Percentiles rank a stretch among this genome's conserved stretches.
These are phyloP conservation scores for Pseudogymnoascus sp. DNA, from an alignment of 2,329 filamentous ascomycete species.

Conservation along the genomic window DNA sequence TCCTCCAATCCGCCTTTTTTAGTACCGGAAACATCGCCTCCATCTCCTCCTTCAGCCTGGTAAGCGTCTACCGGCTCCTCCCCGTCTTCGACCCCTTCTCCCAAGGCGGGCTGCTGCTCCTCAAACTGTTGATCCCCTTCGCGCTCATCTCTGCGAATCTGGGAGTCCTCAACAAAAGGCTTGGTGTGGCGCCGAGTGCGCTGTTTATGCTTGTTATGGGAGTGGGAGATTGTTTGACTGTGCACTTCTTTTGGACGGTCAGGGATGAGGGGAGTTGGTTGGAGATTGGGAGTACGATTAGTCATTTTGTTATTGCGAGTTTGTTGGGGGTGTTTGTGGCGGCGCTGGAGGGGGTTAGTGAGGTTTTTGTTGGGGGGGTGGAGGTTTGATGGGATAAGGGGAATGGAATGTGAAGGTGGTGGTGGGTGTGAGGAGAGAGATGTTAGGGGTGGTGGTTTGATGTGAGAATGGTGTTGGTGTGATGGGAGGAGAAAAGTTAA, in stretches of 20 bases:
- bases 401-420: not conserved
- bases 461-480: not conserved
- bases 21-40: slow-evolving; percentile 94
- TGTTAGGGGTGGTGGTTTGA: not conserved
- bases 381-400: slow-evolving; percentile 41
- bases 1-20: slow-evolving; percentile 95
- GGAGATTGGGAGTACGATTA: slow-evolving; percentile 95
- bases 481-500: not conserved
- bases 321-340: slow-evolving; percentile 86
- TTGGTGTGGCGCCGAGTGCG: slow-evolving; percentile 79
- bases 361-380: slow-evolving; percentile 73
- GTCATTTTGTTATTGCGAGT: slow-evolving; percentile 90
- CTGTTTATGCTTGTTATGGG: slow-evolving; percentile 94
- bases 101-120: slow-evolving; percentile 75
- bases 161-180: slow-evolving; percentile 78
- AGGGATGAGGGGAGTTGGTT: slow-evolving; percentile 95
- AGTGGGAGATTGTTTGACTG: slow-evolving; percentile 80
- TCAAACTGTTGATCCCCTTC: slow-evolving; percentile 92
- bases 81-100: slow-evolving; percentile 92
- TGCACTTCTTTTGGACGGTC: slow-evolving; percentile 97
- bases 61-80: slow-evolving; percentile 79
- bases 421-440: not conserved
- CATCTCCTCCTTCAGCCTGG: slow-evolving; percentile 85
- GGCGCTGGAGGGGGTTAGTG: slow-evolving; percentile 76
- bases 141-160: slow-evolving; percentile 86